Evolutionary conservation across 495 filamentous ascomycete genomes (phyloP), one percentile per base, ranked within the genome.

Genomic region (Penicillium silybi): DNA sequence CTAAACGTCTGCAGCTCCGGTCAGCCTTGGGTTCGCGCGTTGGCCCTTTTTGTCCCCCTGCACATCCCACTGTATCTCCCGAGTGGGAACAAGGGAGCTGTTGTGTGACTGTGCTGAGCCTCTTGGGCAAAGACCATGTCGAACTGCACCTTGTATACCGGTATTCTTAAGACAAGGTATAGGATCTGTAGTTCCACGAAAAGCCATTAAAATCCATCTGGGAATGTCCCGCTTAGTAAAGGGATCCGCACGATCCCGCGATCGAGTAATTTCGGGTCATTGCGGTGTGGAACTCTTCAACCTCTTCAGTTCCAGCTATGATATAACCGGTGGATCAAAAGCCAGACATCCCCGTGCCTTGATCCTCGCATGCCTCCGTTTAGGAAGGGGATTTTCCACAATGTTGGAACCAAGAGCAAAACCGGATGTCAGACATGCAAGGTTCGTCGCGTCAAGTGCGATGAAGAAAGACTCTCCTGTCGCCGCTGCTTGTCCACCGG

Each of bases 401-500:
- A 29, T 9, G 7, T 29, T 29, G 27, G 27, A 29, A 29, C 8
- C 27, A 29, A 29, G 27, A 25, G 41, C 20, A 22, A 23, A 23
- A 19, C 17, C 20, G 17, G 41, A 42, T 27, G 41, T 16, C 41
- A 44, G 15, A 44, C 11, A 16, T 44, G 44, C 44, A 37, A 34
- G 44, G 27, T 44, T 17, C 42, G 25, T 29, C 9, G 35, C 17
- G 35, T 53, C 23, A 54, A 50, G 29, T 55, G 46, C 35, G 56
- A 38, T 34, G 52, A 58, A 19, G 40, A 45, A 27, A 42, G 19
- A 2, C 51, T 41, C 11, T 32, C 27, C 10, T 58, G 41, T 42
- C 17, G 17, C 13, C 51, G 51, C 9, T 54, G 46, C 46, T 48
- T 20, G 7, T 39, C 38, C 41, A 55, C 46, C 10, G 56, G 50